Base-by-base conservation (phyloP, 1,139 yeast species). In the Geotrichum carabidarum region DNA sequence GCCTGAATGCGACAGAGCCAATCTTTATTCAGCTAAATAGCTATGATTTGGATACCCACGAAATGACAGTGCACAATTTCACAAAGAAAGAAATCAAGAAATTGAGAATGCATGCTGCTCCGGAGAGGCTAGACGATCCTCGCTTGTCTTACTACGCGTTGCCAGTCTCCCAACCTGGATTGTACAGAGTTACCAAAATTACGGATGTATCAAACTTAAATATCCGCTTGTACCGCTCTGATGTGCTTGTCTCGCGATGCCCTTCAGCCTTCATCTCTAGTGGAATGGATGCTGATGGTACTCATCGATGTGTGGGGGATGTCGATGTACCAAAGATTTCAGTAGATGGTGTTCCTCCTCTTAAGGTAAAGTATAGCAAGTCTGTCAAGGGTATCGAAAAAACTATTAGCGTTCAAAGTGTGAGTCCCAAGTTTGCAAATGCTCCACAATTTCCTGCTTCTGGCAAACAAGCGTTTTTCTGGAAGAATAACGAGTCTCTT, bases 1-100 rank as follows among this genome's bases (percentile, higher is more conserved):
- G 86, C 61, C 79, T 90, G 63, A 91, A 93, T 64, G 84, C 96
- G 15, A 83, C 96, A 2, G 86, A 83, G 46, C 78, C 95, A 2
- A 84, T 84, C 1, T 75, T 71, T 54, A 71, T 93, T 46, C 93
- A 87, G 65, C 68, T 91, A 43, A 78, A 82, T 59, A 80, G 80
- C 64, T 78, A 77, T 7, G 82, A 83, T 55, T 77, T 88, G 5
- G 78, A 75, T n/a, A 69, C 81, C 5, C 79, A 80, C 60, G 75
- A 77, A 52, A 69, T 78, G 11, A 68, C 74, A 0, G 66, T 74
- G 11, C 65, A 81, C 48, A 82, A 83, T 60, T 86, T 78, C 65
- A 78, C 87, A 0, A 78, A 78, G 42, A 74, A 74, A 50, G 83
- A 85, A 11, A 71, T 90, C 46, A 65, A 65, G 44, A 62, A 63